phyloP scores from a whole-genome alignment of 2,329 filamentous ascomycete genomes.

The Phialemoniopsis sp. region DNA sequence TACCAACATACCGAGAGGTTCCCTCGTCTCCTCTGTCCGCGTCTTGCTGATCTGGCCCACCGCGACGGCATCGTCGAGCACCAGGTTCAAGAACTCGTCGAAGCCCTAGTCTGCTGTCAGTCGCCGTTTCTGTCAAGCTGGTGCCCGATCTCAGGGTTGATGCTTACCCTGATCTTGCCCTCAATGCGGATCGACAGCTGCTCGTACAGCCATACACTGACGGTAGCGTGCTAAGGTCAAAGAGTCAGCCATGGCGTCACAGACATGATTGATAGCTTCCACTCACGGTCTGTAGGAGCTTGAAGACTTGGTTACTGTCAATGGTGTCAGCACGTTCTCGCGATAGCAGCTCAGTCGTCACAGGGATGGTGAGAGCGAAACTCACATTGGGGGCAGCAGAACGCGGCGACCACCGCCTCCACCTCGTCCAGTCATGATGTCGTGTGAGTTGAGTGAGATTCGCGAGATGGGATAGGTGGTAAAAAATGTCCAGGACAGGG shows the following conservation, averaged over 20 bases:
- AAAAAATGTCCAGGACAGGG: no score
- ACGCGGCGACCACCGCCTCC: slow-evolving; percentile 57
- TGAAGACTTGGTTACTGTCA: slow-evolving; percentile 77
- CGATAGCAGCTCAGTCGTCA: no score
- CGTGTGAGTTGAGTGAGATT: no score
- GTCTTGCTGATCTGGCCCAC: slow-evolving; percentile 82
- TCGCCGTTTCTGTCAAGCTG: background rate
- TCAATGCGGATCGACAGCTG: slow-evolving; percentile 92
- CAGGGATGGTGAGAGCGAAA: background rate
- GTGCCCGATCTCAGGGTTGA: background rate
- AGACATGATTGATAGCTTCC: background rate
- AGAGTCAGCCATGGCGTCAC: no score
- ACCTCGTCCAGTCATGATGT: slow-evolving; percentile 52
- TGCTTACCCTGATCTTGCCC: slow-evolving; percentile 83
- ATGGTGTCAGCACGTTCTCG: background rate
- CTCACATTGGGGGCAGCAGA: slow-evolving; percentile 50
- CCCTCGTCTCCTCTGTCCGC: slow-evolving; percentile 69
- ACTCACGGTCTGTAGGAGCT: slow-evolving; percentile 64
- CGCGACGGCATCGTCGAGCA: slow-evolving; percentile 86
- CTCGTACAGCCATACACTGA: slow-evolving; percentile 96
- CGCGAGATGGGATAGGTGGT: no score
- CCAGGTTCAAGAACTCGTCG: slow-evolving; percentile 99
- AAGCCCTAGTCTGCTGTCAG: slow-evolving; percentile 63
- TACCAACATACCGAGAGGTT: slow-evolving; percentile 63
- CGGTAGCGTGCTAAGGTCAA: slow-evolving; percentile 62